These are phyloP conservation scores for Phylloporus sp. DNA, from an alignment of 768 basidiomycete genomes.

Conservation along the genomic window DNA sequence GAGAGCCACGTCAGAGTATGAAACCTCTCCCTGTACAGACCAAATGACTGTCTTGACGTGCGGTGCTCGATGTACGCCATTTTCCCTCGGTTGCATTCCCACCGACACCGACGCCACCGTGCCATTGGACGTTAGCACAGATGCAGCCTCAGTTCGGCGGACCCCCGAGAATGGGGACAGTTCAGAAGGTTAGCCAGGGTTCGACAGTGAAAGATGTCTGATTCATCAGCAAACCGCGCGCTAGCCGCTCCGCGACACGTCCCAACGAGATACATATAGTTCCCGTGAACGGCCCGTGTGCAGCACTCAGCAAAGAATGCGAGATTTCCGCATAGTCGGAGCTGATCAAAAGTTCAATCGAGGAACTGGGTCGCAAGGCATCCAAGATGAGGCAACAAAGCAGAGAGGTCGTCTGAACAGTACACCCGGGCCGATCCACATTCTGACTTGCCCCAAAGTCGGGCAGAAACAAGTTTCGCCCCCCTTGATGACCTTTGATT, in stretches of 20 bases:
- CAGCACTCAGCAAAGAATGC: conserved; percentile 79
- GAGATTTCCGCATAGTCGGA: conserved; percentile 58
- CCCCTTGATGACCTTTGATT: conserved; percentile 6
- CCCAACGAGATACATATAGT: background rate
- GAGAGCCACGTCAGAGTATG: conserved; percentile 58
- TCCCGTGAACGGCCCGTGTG: conserved; percentile 33
- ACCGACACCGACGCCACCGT: conserved; percentile 67
- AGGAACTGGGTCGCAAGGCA: conserved; percentile 7
- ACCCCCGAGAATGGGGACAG: conserved; percentile 77
- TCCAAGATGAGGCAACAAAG: background rate
- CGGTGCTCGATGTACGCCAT: background rate
- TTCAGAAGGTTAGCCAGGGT: conserved; percentile 78
- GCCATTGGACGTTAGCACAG: conserved; percentile 8
- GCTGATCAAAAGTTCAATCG: conserved; percentile 53
- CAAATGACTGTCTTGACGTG: conserved; percentile 40
- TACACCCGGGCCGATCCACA: conserved; percentile 22
- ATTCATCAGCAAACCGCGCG: conserved; percentile 63
- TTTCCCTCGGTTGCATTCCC: conserved; percentile 55
- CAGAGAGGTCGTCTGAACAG: conserved; percentile 22
- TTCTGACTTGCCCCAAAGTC: background rate
- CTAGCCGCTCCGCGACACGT: conserved; percentile 54
- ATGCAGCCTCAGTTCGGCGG: conserved; percentile 17
- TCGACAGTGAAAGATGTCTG: conserved; percentile 74
- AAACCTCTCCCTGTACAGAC: conserved; percentile 72
- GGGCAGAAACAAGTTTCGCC: conserved; percentile 11